Conservation (phyloP, 1,139 yeast species). For the Magnusiomyces paraingens region DNA sequence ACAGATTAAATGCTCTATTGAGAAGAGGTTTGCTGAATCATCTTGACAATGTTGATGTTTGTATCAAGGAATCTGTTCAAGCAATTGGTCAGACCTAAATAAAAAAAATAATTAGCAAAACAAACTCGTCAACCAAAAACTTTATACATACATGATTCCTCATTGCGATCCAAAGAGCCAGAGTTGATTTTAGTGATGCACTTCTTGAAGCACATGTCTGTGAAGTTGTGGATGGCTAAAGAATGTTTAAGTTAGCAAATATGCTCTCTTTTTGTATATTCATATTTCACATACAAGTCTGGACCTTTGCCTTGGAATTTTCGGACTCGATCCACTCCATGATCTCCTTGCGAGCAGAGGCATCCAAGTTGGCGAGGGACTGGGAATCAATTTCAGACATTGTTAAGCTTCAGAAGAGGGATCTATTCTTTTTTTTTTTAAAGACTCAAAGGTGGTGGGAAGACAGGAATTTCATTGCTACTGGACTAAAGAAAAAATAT, state of each 20-base stretch:
- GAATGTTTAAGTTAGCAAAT: background rate
- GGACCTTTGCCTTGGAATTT: slow-evolving; percentile 82
- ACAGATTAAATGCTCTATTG: background rate
- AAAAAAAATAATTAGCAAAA: background rate
- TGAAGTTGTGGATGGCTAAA: slow-evolving; percentile 66
- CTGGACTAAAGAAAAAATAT: background rate
- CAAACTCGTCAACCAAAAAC: background rate
- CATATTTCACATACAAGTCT: slow-evolving; percentile 41
- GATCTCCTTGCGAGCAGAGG: slow-evolving; percentile 64
- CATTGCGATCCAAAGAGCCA: slow-evolving; percentile 48
- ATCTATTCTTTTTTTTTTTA: background rate
- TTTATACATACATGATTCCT: slow-evolving; percentile 50
- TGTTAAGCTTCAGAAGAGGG: slow-evolving; percentile 4
- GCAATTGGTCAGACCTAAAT: slow-evolving; percentile 53
- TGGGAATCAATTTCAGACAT: slow-evolving; percentile 59
- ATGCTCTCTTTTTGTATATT: background rate
- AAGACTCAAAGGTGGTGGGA: background rate
- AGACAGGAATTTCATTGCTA: too few species aligned
- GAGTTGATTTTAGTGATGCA: slow-evolving; percentile 56
- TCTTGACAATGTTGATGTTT: slow-evolving; percentile 72
- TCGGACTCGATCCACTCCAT: slow-evolving; percentile 73
- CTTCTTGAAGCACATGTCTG: slow-evolving; percentile 85
- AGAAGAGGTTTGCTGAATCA: slow-evolving; percentile 4
- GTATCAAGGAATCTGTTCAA: slow-evolving; percentile 82
- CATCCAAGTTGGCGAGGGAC: slow-evolving; percentile 61